phyloP scores from a whole-genome alignment of 257 asterid genomes.

The Nicotiana tomentosiformis region DNA sequence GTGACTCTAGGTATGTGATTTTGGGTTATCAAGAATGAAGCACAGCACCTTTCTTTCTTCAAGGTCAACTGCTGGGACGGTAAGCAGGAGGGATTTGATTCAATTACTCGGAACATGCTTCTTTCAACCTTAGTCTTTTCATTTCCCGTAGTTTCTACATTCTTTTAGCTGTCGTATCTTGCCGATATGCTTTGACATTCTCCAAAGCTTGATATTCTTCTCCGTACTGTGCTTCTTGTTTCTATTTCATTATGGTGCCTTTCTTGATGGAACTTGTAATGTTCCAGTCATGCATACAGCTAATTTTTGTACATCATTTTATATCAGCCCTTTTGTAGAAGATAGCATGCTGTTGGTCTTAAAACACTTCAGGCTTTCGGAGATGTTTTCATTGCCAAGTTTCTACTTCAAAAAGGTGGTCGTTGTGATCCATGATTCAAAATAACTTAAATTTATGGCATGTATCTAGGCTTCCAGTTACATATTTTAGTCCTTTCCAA shows the following conservation, averaged over 20 bases:
- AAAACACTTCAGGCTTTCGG: slow-evolving; percentile 51
- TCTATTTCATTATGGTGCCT: slow-evolving; percentile 18
- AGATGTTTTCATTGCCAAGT: slow-evolving; percentile 56
- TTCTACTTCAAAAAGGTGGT: slow-evolving; percentile 50
- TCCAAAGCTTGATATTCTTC: neutral
- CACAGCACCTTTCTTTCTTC: slow-evolving; percentile 93
- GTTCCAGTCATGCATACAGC: slow-evolving; percentile 27
- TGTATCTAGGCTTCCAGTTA: neutral
- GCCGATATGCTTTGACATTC: neutral
- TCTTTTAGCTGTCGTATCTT: neutral
- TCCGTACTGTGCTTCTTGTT: neutral
- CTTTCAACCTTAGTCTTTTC: neutral
- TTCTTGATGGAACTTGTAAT: slow-evolving; percentile 23
- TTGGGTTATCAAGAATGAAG: slow-evolving; percentile 88
- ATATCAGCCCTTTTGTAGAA: slow-evolving; percentile 49
- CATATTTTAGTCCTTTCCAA: neutral
- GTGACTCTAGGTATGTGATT: slow-evolving; percentile 74
- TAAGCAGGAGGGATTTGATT: slow-evolving; percentile 31
- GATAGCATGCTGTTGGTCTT: slow-evolving; percentile 61
- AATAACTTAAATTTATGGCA: slow-evolving; percentile 8
- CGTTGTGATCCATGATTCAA: slow-evolving; percentile 31
- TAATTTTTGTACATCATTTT: slow-evolving; percentile 36
- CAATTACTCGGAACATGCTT: neutral
- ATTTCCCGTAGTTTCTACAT: neutral
- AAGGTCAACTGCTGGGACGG: slow-evolving; percentile 98